Evolutionary conservation across 345 rosid genomes (phyloP), one percentile per base, ranked within the genome.

Genomic region (Acer campestre): DNA sequence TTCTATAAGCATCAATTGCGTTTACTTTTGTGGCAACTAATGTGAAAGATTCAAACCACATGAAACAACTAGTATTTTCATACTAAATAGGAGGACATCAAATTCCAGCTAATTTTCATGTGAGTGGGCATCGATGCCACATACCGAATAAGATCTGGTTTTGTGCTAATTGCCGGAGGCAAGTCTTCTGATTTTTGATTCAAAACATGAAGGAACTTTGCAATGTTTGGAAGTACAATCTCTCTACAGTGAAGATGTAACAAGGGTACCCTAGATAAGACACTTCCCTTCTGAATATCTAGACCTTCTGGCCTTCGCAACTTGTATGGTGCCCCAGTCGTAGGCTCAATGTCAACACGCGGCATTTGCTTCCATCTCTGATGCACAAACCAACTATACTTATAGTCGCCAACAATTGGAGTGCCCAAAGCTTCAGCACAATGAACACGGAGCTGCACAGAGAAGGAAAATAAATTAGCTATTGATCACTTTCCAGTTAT

Each of bases 381-480:
- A 82, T 95, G 98, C 78, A 91, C 87, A 56, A 88, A 93, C 98
- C 98, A 95, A 55, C 98, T 98, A 44, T 95, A 95, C 77, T 93
- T 90, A 51, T 91, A 95, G 84, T 95, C 97, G 1, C 98, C 95
- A 64, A 95, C 97, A 68, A 91, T 89, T 16, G 98, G 98, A 56
- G 97, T 93, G 59, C 98, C 98, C 1, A 95, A 94, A 70, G 98
- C 97, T 86, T 95, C 98, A 2, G 97, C 97, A 73, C 97, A 94
- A 83, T 93, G 98, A n/a, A 94, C 94, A 2, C 97, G 94, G 53
- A 94, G 88, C 98, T 94, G 87, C 79, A 27, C 25, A 61, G 72
- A 55, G 55, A 62, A 61, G n/a, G 67, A 72, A 70, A 25, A 79
- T 61, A 53, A 25, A 42, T 69, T 42, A 42, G 46, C 68, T n/a